phyloP scores from a whole-genome alignment of 192 early-diverging fungal genomes.

The Backusella tuberculispora region DNA sequence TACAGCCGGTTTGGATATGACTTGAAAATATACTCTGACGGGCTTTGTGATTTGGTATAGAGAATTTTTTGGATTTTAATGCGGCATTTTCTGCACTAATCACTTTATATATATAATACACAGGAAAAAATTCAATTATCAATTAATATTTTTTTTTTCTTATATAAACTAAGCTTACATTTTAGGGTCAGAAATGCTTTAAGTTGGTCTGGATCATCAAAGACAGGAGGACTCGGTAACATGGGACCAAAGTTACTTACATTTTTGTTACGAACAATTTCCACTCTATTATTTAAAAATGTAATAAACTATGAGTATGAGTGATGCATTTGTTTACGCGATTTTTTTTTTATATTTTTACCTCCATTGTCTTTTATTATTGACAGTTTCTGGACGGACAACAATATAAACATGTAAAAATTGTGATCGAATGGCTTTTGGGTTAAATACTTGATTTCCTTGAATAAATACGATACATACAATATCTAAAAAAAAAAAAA shows the following conservation, averaged over 20 bases:
- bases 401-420: constrained; percentile 60
- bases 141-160: too few species aligned
- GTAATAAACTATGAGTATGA: too few species aligned
- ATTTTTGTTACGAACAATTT: constrained; percentile 44
- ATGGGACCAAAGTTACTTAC: constrained; percentile 57
- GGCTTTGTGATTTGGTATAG: constrained; percentile 48
- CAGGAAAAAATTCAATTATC: not conserved
- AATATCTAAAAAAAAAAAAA: constrained; percentile 54
- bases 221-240: constrained; percentile 51
- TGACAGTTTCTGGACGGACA: constrained; percentile 38
- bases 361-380: constrained; percentile 31
- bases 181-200: constrained; percentile 44
- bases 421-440: constrained; percentile 55
- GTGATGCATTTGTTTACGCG: not conserved
- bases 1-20: not conserved
- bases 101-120: constrained; percentile 39
- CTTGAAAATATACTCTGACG: constrained; percentile 41
- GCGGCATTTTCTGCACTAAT: constrained; percentile 59
- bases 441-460: constrained; percentile 48
- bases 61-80: constrained; percentile 50
- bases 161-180: constrained; percentile 22
- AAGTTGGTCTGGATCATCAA: constrained; percentile 42
- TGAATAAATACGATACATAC: constrained; percentile 54
- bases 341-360: constrained; percentile 4
- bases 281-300: constrained; percentile 30